A percentile compares a stretch with the other conserved stretches of the same genome.
phyloP scores from a whole-genome alignment of 257 asterid species.

The Primulina eburnea region DNA sequence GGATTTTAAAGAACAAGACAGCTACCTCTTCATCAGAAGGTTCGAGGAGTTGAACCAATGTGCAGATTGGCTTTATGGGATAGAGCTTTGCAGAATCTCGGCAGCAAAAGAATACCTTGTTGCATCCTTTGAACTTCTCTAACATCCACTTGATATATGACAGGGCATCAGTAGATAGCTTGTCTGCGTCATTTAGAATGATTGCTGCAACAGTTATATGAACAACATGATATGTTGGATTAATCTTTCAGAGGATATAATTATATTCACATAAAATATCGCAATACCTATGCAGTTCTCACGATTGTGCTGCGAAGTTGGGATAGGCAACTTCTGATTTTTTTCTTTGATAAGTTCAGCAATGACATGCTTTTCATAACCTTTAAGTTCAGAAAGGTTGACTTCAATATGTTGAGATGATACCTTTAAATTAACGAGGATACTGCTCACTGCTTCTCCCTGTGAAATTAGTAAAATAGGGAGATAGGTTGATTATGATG shows the following conservation, averaged over 20 bases:
- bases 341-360: slow-evolving; percentile 67
- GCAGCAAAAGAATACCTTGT: slow-evolving; percentile 76
- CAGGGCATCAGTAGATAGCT: slow-evolving; percentile 61
- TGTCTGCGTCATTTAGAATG: slow-evolving; percentile 67
- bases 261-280: slow-evolving; percentile 12
- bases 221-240: slow-evolving; percentile 19
- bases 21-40: slow-evolving; percentile 76
- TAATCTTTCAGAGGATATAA: slow-evolving; percentile 16
- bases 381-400: slow-evolving; percentile 69
- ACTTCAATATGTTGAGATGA: slow-evolving; percentile 66
- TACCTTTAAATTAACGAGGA: slow-evolving; percentile 52
- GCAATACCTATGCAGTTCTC: slow-evolving; percentile 58
- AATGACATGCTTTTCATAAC: slow-evolving; percentile 75
- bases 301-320: slow-evolving; percentile 21
- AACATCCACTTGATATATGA: slow-evolving; percentile 74
- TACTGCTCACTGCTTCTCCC: slow-evolving; percentile 83
- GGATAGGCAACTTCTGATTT: slow-evolving; percentile 21
- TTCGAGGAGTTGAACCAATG: slow-evolving; percentile 56
- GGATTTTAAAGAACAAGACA: slow-evolving; percentile 13
- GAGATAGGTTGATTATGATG: slow-evolving; percentile 15
- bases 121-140: slow-evolving; percentile 61
- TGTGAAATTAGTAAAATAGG: slow-evolving; percentile 27
- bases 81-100: slow-evolving; percentile 66
- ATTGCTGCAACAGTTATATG: slow-evolving; percentile 51
- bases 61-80: slow-evolving; percentile 60